Base-by-base conservation (phyloP, 192 early-diverging fungal genomes). In the Coemansia nantahalensis region DNA sequence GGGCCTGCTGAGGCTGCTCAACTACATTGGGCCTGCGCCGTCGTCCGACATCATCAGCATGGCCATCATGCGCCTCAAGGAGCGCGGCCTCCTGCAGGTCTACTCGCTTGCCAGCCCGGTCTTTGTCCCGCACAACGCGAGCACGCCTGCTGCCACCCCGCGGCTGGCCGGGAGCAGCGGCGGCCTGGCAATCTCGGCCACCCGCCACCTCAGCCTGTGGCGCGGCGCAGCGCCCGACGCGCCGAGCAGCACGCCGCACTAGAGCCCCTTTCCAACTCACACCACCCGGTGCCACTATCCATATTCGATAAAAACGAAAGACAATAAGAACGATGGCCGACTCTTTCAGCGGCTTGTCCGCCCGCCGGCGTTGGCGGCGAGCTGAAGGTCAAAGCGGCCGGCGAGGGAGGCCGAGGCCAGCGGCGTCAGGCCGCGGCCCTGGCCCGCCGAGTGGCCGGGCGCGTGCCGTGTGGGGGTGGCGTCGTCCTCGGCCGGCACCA, bases 31-130 rank as follows among this genome's bases (percentile, higher is more conserved):
- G 12, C 35, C 22, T 14, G 31, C 37, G 36, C 66, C 66, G 14
- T 39, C 36, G 0, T 54, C 55, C 4, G 59, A 62, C 16, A 54
- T 54, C 5, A 53, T 69, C 16, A 51, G 42, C 19, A 53, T 69
- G 52, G 59, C 54, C 8, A 62, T 69, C 23, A 69, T 62, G 66
- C 54, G 59, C 0, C 49, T 62, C 23, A 62, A 62, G 51, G 66
- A 62, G 42, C 37, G 51, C 3, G 54, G 54, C 4, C 28, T 53
- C 15, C 48, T 69, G 19, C 54, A 54, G 28, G 57, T 58, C 54
- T 69, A 62, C 59, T 69, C 66, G 33, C 48, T 69, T 2, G 66
- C 54, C 28, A 57, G 40, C 0, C 59, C 66, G 7, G 48, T 57
- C 10, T 62, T 69, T 40, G 32, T 49, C 6, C 54, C 56, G 12